Percentiles rank a stretch among this genome's conserved stretches.
Conservation (phyloP, 306 rosid genomes). For the cucumber (Cucumis sativus) region DNA sequence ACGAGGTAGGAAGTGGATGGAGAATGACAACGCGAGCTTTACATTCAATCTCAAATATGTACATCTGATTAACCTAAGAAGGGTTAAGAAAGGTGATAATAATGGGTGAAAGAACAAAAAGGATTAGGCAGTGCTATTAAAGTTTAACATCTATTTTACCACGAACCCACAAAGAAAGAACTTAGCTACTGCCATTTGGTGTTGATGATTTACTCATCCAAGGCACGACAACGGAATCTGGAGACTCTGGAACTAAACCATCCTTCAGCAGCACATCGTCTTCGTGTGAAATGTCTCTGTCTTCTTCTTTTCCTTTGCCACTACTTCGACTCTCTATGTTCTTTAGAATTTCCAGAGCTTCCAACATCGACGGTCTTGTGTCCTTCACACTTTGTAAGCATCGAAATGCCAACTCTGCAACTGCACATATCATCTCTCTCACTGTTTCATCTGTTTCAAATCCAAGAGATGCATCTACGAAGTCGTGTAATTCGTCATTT, state of each 20-base stretch:
- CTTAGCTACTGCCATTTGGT: conserved; percentile 39
- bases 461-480: conserved; percentile 49
- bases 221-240: conserved; percentile 17
- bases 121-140: not conserved
- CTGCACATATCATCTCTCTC: conserved; percentile 43
- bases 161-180: not conserved
- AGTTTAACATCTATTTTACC: not conserved
- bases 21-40: conserved; percentile 14
- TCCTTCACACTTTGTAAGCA: conserved; percentile 62
- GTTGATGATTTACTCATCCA: conserved; percentile 32
- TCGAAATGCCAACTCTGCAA: conserved; percentile 70
- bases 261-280: conserved; percentile 35
- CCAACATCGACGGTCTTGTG: conserved; percentile 56
- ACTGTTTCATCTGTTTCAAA: conserved; percentile 46
- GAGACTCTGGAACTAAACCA: conserved; percentile 37
- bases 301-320: conserved; percentile 29
- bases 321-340: conserved; percentile 35
- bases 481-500: conserved; percentile 39
- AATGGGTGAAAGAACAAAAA: not conserved
- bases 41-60: conserved; percentile 2
- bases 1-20: not conserved
- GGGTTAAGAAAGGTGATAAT: not conserved
- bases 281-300: conserved; percentile 27
- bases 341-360: conserved; percentile 30
- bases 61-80: not conserved